These are phyloP conservation scores for Cornus florida DNA, from an alignment of 148 eudicot species.

Conservation along the genomic window DNA sequence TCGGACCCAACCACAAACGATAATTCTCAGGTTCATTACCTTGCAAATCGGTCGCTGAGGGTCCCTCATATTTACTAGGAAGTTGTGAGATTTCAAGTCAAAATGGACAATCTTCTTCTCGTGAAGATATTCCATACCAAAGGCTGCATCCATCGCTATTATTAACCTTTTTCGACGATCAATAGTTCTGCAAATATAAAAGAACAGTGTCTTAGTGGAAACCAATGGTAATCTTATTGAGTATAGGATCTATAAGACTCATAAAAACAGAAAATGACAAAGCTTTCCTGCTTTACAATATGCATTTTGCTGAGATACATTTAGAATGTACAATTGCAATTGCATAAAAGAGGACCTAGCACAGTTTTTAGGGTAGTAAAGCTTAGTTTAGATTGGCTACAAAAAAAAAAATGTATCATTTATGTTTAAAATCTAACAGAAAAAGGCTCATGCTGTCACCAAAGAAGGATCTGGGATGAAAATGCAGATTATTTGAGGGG, in stretches of 20 bases:
- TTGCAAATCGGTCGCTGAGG: conserved; percentile 46
- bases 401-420: background rate
- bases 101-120: conserved; percentile 51
- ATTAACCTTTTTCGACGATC: conserved; percentile 47
- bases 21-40: conserved; percentile 18
- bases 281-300: background rate
- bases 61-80: conserved; percentile 46
- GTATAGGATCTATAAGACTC: background rate
- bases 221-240: background rate
- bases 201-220: background rate
- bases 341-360: background rate
- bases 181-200: background rate
- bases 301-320: background rate
- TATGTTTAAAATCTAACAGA: background rate
- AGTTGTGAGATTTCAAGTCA: conserved; percentile 47
- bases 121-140: conserved; percentile 60
- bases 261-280: background rate
- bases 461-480: background rate
- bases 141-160: conserved; percentile 52
- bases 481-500: background rate
- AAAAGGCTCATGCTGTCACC: background rate
- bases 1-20: background rate
- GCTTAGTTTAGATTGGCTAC: background rate
- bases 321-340: background rate
- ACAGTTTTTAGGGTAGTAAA: background rate